Base-by-base conservation (phyloP, 768 basidiomycete species). In the Psilocybe cyanescens region DNA sequence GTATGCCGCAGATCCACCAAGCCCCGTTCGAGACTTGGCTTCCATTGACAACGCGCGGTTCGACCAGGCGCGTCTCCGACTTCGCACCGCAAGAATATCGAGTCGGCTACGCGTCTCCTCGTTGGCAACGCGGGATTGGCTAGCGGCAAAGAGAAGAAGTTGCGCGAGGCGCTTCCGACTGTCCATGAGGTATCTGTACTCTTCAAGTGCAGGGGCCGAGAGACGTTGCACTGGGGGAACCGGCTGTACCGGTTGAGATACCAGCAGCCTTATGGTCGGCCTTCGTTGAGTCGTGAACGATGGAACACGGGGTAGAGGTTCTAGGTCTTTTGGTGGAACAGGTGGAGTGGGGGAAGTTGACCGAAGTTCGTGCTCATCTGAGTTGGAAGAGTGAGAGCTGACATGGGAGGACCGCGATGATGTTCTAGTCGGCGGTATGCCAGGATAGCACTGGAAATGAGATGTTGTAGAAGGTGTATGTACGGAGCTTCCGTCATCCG, bases 31-130 rank as follows among this genome's bases (percentile, higher is more conserved):
- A 55, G 60, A 64, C 49, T 56, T 52, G 41, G 52, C 52, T 47
- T 39, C 62, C 37, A 60, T 58, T 8, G 61, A 58, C 31, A 83
- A 77, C 17, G 80, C 78, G 37, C 81, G 76, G 62, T 84, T 84
- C 57, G 84, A 78, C 90, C 90, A 92, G 6, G 90, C 90, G 8
- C 88, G 79, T 31, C 90, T 79, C 41, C 84, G 79, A 35, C 84
- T 83, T 63, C 82, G 82, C 44, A 84, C 78, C 70, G 88, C 87
- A 24, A 91, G 75, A 5, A 84, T 71, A 14, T 75, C 71, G 29
- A 78, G 76, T 39, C 78, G 80, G 24, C 75, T 77, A 41, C 71
- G 71, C 35, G 76, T 69, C 65, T 77, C 82, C 60, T 72, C 77
- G 52, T 72, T 76, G 49, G 72, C 74, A 53, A 76, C 76, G 48